These are phyloP conservation scores for Adansonia madagascariensis DNA, from an alignment of 441 rosid genomes.

Conservation along the genomic window DNA sequence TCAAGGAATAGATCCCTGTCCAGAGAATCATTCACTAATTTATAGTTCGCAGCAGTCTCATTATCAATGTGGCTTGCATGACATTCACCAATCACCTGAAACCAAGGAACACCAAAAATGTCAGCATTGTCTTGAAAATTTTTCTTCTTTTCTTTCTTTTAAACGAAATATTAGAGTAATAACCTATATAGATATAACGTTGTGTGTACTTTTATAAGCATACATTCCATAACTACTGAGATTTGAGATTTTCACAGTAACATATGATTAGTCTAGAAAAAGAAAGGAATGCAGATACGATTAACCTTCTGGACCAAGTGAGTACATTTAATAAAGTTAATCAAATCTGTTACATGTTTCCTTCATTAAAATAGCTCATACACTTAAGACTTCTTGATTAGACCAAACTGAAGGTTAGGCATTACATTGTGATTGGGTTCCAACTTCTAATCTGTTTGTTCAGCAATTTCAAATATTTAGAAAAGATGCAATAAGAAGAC, in stretches of 20 bases:
- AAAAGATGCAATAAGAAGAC: conserved; percentile 10
- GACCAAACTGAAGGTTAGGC: neutral
- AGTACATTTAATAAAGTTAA: conserved; percentile 11
- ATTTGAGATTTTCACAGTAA: neutral
- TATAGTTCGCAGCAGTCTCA: conserved; percentile 71
- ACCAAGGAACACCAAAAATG: conserved; percentile 31
- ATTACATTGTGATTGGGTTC: neutral
- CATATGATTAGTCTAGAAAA: neutral
- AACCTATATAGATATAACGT: neutral
- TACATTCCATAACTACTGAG: neutral
- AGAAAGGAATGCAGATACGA: neutral
- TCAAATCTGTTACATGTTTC: neutral
- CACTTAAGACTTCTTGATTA: neutral
- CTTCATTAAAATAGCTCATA: neutral
- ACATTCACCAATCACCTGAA: conserved; percentile 89
- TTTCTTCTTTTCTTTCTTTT: neutral
- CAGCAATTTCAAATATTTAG: neutral
- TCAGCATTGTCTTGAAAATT: neutral
- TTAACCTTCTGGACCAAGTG: neutral
- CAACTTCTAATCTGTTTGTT: neutral
- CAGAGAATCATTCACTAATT: conserved; percentile 48
- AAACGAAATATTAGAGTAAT: neutral
- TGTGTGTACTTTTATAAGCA: neutral
- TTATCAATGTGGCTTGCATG: conserved; percentile 66
- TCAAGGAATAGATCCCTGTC: conserved; percentile 77